Base-by-base conservation (phyloP, 768 basidiomycete genomes). In the Tremella mesenterica region DNA sequence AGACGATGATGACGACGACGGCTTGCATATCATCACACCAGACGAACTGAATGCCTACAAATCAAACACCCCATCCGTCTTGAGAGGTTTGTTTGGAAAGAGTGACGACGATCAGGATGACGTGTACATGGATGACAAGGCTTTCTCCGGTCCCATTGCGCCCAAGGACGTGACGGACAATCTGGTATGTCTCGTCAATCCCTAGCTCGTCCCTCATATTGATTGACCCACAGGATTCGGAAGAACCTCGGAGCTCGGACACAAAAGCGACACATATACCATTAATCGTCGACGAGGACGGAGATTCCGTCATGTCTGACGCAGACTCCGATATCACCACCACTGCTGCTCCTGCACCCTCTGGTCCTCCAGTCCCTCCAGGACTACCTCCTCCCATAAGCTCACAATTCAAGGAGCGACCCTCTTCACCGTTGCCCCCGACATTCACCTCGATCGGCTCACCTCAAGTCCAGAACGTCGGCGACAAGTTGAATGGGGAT, bases 1-100 rank as follows among this genome's bases (percentile, higher is more conserved):
- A 31, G 67, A 74, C 3, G 75, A 79, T 29, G 81, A 85, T 41
- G 64, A 63, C 30, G 83, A 83, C 20, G 79, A 80, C 36, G 81
- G 83, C 26, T 80, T 83, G 27, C 82, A 82, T 0, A 80, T 81
- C 30, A 79, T 79, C 20, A 78, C 79, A 16, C 81, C 81, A 50
- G 80, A 82, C 3, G 50, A 38, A 8, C 29, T 27, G 21, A 50
- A 64, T 34, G 73, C 14, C 4, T n/a, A n/a, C n/a, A n/a, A n/a
- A n/a, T n/a, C n/a, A n/a, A n/a, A n/a, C n/a, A n/a, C n/a, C n/a
- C n/a, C n/a, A n/a, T n/a, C n/a, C n/a, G n/a, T n/a, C n/a, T n/a
- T n/a, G n/a, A n/a, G 34, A 36, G 12, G 12, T 12, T 12, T 12
- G 34, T 21, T n/a, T n/a, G n/a, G 16, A 50, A 50, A 18, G n/a